Conservation (phyloP, 106 monocot species). For the Phalaenopsis aphrodite region DNA sequence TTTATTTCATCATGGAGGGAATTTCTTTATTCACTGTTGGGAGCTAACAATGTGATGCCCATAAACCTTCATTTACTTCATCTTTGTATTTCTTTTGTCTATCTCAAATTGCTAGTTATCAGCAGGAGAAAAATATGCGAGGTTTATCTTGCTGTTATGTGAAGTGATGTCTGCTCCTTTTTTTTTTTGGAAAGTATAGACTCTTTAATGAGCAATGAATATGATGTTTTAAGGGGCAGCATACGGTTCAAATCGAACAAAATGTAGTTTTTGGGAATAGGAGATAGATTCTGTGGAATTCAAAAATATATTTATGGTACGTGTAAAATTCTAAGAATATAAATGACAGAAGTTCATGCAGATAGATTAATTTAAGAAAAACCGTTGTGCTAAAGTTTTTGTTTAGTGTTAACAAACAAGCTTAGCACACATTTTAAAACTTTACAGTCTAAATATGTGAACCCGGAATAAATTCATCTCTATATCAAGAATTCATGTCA, state of each 20-base stretch:
- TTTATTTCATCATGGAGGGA: slow-evolving; percentile 34
- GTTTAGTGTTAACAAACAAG: too few relatives aligned
- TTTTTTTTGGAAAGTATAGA: background rate
- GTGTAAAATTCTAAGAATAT: background rate
- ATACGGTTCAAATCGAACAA: background rate
- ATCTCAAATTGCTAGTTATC: background rate
- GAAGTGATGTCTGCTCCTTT: background rate
- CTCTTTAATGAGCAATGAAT: background rate
- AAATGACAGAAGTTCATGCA: background rate
- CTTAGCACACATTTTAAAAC: too few relatives aligned
- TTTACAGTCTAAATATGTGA: too few relatives aligned
- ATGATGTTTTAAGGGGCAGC: background rate
- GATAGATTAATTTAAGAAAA: too few relatives aligned
- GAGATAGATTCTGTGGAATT: background rate
- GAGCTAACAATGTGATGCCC: background rate
- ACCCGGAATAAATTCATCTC: too few relatives aligned
- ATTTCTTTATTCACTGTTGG: background rate
- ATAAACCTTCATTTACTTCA: background rate
- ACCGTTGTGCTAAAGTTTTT: too few relatives aligned
- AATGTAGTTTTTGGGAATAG: background rate
- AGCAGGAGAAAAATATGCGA: background rate
- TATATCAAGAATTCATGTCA: too few relatives aligned
- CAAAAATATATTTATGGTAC: background rate
- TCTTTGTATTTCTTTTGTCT: background rate
- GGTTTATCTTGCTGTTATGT: background rate